Evolutionary conservation across 805 yeast species (phyloP), one percentile per base, ranked within the genome.

Genomic region (Jamesozyma gamospora): DNA sequence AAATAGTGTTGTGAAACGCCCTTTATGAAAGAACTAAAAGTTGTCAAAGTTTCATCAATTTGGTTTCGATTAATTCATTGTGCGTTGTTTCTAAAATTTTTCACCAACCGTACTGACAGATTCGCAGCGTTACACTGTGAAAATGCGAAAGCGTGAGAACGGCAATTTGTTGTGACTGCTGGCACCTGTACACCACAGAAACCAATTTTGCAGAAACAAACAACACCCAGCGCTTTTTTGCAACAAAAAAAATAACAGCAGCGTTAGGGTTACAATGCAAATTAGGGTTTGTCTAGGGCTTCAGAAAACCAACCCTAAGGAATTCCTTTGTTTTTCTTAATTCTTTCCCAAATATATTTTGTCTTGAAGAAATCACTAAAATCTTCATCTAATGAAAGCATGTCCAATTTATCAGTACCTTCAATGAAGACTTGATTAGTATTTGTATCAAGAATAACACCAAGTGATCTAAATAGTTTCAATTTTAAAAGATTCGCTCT

Each of bases 271-370:
- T 25, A 11, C 27, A 25, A 25, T 25, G 10, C 27, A 25, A 11
- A 25, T 21, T 21, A 21, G 8, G 5, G 8, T 21, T 21, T 6
- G 8, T 21, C 8, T 21, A 21, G 24, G 24, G 24, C 8, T 21
- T 6, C 8, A 21, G 24, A 6, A 6, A 8, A 21, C 24, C 5
- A 21, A 21, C 8, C 24, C 14, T 35, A 35, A 28, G 32, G 33
- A 8, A 27, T 12, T 12, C 28, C 27, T 16, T 38, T 38, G 18
- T 38, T 38, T n/a, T 21, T 40, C 17, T 36, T 28, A 18, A 42
- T 24, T 39, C 72, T 70, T 44, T 82, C 92, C 95, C 95, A 84
- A 26, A 84, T 72, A 53, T 74, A 80, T 52, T 84, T 83, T 12
- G 85, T 72, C 25, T 82, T 71, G 56, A 82, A 83, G 51, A 70